Percentiles rank a stretch among this genome's conserved stretches.
These are phyloP conservation scores for Russula virescens DNA, from an alignment of 768 basidiomycete genomes.

Conservation along the genomic window DNA sequence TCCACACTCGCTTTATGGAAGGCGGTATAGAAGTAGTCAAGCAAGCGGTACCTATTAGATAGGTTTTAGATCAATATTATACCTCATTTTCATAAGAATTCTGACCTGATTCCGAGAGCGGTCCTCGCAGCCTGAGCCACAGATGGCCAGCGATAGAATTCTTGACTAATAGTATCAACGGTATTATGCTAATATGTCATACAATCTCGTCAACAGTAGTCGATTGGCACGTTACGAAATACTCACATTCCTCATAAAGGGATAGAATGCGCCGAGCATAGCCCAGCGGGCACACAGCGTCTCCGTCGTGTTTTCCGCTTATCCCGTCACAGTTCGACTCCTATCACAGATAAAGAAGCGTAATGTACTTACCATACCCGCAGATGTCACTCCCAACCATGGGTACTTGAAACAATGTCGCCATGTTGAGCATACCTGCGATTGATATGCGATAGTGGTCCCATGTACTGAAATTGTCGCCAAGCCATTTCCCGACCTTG, in stretches of 20 bases:
- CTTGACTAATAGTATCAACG: constrained; percentile 50
- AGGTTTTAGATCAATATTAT: not conserved
- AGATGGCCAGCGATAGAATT: constrained; percentile 60
- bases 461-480: constrained; percentile 59
- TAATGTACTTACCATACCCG: constrained; percentile 45
- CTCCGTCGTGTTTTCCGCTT: constrained; percentile 58
- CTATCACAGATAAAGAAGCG: not conserved
- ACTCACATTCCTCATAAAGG: constrained; percentile 72
- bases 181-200: constrained; percentile 42
- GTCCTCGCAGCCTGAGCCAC: constrained; percentile 55
- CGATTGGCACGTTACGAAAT: not conserved
- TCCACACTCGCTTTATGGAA: constrained; percentile 53
- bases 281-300: constrained; percentile 72
- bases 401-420: constrained; percentile 58
- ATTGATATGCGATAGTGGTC: constrained; percentile 54
- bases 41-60: constrained; percentile 48
- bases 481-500: constrained; percentile 70
- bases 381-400: constrained; percentile 77
- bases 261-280: constrained; percentile 69
- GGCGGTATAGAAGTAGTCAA: constrained; percentile 69
- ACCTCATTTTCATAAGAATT: not conserved
- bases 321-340: not conserved
- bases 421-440: constrained; percentile 60
- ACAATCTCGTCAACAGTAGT: constrained; percentile 14
- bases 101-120: constrained; percentile 54